These are phyloP conservation scores for Glutinoglossum americanum DNA, from an alignment of 495 filamentous ascomycete genomes.

Conservation along the genomic window DNA sequence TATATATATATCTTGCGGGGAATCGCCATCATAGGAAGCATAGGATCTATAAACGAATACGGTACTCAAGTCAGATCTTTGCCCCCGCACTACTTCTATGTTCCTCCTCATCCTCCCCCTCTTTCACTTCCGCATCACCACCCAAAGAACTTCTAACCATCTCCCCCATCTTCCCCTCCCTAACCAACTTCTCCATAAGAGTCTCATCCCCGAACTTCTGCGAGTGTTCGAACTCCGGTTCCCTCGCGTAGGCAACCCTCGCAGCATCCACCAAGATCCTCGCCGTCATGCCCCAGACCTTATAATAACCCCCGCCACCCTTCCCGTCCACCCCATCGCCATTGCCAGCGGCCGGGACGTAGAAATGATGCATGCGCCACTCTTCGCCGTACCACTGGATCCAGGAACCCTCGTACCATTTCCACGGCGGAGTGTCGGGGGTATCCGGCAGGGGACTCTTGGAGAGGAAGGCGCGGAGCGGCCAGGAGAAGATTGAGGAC, in stretches of 20 bases:
- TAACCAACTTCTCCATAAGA: constrained; percentile 41
- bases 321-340: no score
- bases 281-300: constrained; percentile 85
- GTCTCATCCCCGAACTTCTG: constrained; percentile 59
- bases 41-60: no score
- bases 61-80: background rate
- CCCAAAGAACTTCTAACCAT: background rate
- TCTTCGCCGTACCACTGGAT: constrained; percentile 33
- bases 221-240: constrained; percentile 73
- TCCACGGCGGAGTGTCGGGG: constrained; percentile 26
- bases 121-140: no score
- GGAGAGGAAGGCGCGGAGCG: background rate
- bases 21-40: no score
- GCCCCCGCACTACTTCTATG: no score
- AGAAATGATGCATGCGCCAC: constrained; percentile 79
- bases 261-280: constrained; percentile 73
- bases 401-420: constrained; percentile 45
- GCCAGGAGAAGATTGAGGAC: constrained; percentile 56
- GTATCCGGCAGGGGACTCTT: constrained; percentile 8
- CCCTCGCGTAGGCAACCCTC: constrained; percentile 53
- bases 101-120: no score
- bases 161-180: constrained; percentile 16
- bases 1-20: no score
- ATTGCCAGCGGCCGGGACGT: constrained; percentile 50
- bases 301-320: constrained; percentile 19